phyloP scores from a whole-genome alignment of 192 early-diverging fungal species.

The Backusella sp. region DNA sequence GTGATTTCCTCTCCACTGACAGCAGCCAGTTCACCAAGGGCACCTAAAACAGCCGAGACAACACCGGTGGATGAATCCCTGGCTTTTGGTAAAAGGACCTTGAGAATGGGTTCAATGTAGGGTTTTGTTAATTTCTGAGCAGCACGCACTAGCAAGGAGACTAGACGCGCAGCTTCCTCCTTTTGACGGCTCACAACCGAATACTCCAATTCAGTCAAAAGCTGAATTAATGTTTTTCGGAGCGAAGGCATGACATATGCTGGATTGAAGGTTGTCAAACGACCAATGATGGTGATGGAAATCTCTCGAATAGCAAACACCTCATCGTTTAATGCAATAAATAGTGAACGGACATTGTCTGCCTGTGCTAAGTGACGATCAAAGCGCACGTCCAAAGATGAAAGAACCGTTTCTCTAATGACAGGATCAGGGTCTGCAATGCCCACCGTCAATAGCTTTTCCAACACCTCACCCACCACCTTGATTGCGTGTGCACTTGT shows the following conservation, averaged over 20 bases:
- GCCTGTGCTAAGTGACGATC: conserved; percentile 89
- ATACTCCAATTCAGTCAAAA: conserved; percentile 91
- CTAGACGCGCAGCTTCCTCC: conserved; percentile 79
- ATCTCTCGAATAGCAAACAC: conserved; percentile 83
- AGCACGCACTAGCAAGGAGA: conserved; percentile 73
- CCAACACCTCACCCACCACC: conserved; percentile 84
- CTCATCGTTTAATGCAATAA: conserved; percentile 91
- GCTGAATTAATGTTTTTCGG: conserved; percentile 79
- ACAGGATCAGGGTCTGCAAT: conserved; percentile 80
- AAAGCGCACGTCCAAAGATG: conserved; percentile 78
- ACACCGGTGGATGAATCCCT: conserved; percentile 76
- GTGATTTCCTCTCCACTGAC: conserved; percentile 83
- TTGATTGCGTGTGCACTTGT: conserved; percentile 74
- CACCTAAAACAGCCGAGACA: conserved; percentile 74
- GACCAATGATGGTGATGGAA: conserved; percentile 82
- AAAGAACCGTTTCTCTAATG: conserved; percentile 78
- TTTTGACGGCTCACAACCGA: conserved; percentile 78
- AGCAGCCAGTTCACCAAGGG: conserved; percentile 79
- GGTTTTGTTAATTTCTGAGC: conserved; percentile 84
- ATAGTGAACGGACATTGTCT: conserved; percentile 84
- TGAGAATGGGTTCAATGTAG: conserved; percentile 86
- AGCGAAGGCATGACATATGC: conserved; percentile 91
- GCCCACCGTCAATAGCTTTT: conserved; percentile 84
- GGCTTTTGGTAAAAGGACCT: conserved; percentile 80
- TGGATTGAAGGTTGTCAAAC: conserved; percentile 84